Evolutionary conservation across 2,329 filamentous ascomycete species (phyloP), one percentile per base, ranked within the genome.

Genomic region (Monilinia polystroma): DNA sequence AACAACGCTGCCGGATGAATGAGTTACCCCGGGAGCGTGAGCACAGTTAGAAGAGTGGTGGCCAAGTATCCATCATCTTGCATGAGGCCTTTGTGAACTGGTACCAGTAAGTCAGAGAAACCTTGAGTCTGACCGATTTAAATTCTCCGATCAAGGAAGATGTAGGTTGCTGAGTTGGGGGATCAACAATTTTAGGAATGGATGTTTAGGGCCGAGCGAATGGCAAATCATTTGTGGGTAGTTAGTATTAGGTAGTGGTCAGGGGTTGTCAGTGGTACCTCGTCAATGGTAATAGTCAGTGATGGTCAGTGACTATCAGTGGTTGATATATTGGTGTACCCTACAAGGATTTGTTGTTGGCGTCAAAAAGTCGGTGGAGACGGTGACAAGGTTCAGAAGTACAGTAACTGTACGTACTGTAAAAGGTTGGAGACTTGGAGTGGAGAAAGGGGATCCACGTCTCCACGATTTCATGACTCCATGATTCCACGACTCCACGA

Each of bases 61-160:
- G n/a, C n/a, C n/a, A n/a, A n/a, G n/a, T n/a, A n/a, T n/a, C n/a
- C n/a, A 51, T 35, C 29, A 51, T 60, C 57, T 60, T 49, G 57
- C 57, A 60, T 60, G 45, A 60, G 45, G 58, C 14, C 23, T 49
- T 51, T 38, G 29, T n/a, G 45, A 23, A 47, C 35, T 7, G 11
- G 32, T 16, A 18, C 3, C 54, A 8, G 20, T 16, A 20, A 47
- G 29, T 59, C 20, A 20, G 16, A 47, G 26, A 49, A 49, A n/a
- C 1, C 18, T 8, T 47, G 57, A 59, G 57, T 26, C 57, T 59
- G 41, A 59, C 57, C 56, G 41, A 32, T 59, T 49, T 18, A 23
- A 60, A 49, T 12, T 49, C 45, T 60, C 29, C 20, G 57, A 49
- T 5, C 57, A 49, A 60, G 57, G 57, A 59, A 60, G n/a, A 60